Percentiles rank a stretch among this genome's conserved stretches.
Evolutionary conservation across 2,329 filamentous ascomycete species (phyloP).

Genomic region (Curvularia hawaiiensis): DNA sequence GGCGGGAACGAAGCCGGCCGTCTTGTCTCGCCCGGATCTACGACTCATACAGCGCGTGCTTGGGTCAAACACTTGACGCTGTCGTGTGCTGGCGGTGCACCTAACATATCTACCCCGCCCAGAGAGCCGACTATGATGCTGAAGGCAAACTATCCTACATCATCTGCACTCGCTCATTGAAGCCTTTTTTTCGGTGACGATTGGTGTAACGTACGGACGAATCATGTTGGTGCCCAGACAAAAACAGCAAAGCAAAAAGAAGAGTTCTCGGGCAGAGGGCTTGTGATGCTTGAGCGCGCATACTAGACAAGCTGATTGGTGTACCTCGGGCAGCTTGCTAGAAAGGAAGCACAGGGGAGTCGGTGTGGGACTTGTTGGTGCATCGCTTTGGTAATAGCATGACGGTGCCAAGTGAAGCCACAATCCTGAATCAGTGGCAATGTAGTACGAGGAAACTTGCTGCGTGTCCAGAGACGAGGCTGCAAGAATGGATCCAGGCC

Average conservation of each 20-base stretch:
- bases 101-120: background rate
- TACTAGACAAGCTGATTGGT: background rate
- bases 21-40: background rate
- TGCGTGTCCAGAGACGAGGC: background rate
- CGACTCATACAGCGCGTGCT: background rate
- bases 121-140: background rate
- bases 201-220: background rate
- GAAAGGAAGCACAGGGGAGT: background rate
- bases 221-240: background rate
- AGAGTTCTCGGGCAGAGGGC: background rate
- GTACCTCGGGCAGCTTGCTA: background rate
- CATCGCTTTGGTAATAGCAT: background rate
- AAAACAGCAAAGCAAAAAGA: background rate
- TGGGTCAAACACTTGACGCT: background rate
- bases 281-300: background rate
- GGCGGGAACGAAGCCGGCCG: background rate
- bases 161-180: background rate
- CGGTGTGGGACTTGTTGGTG: background rate
- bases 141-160: background rate
- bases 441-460: background rate
- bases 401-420: conserved; percentile 1
- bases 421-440: background rate
- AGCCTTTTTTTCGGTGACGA: background rate
- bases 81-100: background rate
- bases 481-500: background rate